Evolutionary conservation across 2,329 filamentous ascomycete genomes (phyloP).

Genomic region (Passalora sequoiae): DNA sequence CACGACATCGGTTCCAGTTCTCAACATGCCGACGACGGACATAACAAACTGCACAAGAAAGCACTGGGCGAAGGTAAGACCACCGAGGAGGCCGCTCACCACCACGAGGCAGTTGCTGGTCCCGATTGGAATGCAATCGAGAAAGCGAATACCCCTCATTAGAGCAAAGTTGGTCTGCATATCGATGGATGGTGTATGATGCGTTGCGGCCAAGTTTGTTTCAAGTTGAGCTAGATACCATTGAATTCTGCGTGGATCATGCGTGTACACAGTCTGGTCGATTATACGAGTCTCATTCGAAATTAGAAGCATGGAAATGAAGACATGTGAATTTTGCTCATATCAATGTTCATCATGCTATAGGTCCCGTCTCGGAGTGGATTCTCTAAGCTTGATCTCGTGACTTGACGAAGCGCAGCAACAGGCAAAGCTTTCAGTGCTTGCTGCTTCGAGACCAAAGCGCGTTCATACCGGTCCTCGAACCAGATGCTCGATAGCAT

Average conservation of each 20-base stretch:
- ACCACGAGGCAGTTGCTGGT: conserved; percentile 2
- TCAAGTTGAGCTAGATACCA: too few relatives aligned
- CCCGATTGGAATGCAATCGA: conserved; percentile 11
- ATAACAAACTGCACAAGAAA: conserved; percentile 13
- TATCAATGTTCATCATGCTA: too few relatives aligned
- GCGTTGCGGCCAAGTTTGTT: too few relatives aligned
- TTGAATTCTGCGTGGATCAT: neutral
- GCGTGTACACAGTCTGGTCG: neutral
- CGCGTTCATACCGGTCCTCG: neutral
- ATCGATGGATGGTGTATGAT: too few relatives aligned
- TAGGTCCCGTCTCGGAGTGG: too few relatives aligned
- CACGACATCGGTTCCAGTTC: neutral
- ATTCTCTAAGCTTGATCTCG: too few relatives aligned
- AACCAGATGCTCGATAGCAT: conserved; percentile 22
- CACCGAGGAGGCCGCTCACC: conserved; percentile 1
- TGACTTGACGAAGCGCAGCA: too few relatives aligned
- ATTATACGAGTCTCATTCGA: too few relatives aligned
- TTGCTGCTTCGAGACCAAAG: too few relatives aligned
- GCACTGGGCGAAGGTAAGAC: conserved; percentile 2
- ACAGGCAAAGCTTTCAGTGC: too few relatives aligned
- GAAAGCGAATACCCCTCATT: conserved; percentile 9
- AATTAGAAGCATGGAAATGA: too few relatives aligned
- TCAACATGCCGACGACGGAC: neutral
- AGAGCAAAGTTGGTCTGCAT: neutral
- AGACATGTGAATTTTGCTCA: too few relatives aligned